Conservation (phyloP, 768 basidiomycete genomes). For the Cystoderma amianthinum region DNA sequence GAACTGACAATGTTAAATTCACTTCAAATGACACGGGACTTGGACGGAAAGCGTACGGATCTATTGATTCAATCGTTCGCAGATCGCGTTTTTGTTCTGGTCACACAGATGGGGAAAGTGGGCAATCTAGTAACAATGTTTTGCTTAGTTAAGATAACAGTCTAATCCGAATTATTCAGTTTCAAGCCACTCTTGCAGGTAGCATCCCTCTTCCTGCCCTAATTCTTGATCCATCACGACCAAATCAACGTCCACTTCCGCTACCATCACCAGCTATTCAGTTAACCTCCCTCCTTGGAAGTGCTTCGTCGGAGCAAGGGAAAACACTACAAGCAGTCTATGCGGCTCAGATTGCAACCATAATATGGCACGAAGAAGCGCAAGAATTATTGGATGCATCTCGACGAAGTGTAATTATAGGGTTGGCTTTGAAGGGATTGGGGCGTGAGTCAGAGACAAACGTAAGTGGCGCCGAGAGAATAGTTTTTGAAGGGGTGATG, state of each 20-base stretch:
- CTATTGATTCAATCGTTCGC: conserved; percentile 72
- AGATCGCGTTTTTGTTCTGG: conserved; percentile 78
- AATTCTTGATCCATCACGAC: conserved; percentile 23
- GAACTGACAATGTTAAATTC: not conserved
- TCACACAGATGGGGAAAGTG: conserved; percentile 89
- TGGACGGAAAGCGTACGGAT: conserved; percentile 62
- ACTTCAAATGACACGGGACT: conserved; percentile 26
- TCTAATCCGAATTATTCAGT: too few relatives aligned
- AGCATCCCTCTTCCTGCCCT: conserved; percentile 45
- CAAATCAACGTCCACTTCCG: conserved; percentile 36
- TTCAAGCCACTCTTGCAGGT: conserved; percentile 72
- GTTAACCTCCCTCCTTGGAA: conserved; percentile 73
- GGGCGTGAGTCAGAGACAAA: conserved; percentile 16
- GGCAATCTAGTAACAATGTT: conserved; percentile 85
- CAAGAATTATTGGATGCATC: conserved; percentile 29
- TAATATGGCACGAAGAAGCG: conserved; percentile 63
- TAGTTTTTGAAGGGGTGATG: conserved; percentile 46
- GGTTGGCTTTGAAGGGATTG: conserved; percentile 54
- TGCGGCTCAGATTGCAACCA: conserved; percentile 79
- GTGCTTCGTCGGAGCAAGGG: conserved; percentile 58
- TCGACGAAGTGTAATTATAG: conserved; percentile 64
- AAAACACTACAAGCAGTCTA: conserved; percentile 76
- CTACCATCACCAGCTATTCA: conserved; percentile 66
- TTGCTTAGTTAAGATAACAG: too few relatives aligned
- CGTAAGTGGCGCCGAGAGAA: conserved; percentile 31